Evolutionary conservation across 2,329 filamentous ascomycete species (phyloP).

Genomic region (Xylariaceae sp.): DNA sequence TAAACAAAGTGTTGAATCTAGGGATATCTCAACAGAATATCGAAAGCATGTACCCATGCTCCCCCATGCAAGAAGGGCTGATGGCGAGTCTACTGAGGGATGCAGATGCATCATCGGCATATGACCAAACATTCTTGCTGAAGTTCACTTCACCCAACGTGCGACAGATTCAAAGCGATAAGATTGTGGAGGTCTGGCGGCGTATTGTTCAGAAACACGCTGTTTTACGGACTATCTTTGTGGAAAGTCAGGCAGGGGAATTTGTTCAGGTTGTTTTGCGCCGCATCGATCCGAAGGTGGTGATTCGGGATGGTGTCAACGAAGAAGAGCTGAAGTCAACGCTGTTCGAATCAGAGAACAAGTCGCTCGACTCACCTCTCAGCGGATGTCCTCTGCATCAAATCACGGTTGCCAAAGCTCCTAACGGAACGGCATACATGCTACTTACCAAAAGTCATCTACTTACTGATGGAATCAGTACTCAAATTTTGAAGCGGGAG

Average conservation of each 20-base stretch:
- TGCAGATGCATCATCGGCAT: too few relatives aligned
- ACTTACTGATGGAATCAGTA: too few relatives aligned
- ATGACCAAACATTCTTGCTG: too few relatives aligned
- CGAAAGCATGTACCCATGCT: too few relatives aligned
- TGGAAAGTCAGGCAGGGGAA: slow-evolving; percentile 4
- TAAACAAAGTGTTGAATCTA: too few relatives aligned
- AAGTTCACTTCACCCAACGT: too few relatives aligned
- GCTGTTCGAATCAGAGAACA: slow-evolving; percentile 7
- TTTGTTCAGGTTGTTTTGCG: slow-evolving; percentile 5
- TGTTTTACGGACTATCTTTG: slow-evolving; percentile 6
- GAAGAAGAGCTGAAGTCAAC: background rate
- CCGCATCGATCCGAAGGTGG: background rate
- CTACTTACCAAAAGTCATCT: too few relatives aligned
- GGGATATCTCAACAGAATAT: too few relatives aligned
- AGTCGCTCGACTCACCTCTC: slow-evolving; percentile 5
- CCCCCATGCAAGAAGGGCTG: too few relatives aligned
- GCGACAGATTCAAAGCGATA: too few relatives aligned
- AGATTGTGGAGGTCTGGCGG: slow-evolving; percentile 1
- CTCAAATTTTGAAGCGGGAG: too few relatives aligned
- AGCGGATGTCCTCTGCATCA: slow-evolving; percentile 4
- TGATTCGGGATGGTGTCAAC: background rate
- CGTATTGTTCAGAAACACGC: slow-evolving; percentile 5
- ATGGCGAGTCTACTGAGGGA: too few relatives aligned
- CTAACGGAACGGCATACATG: slow-evolving; percentile 3
- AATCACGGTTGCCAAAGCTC: slow-evolving; percentile 1